These are phyloP conservation scores for Juncus inflexus DNA, from an alignment of 176 grass and related monocot genomes.

Conservation along the genomic window DNA sequence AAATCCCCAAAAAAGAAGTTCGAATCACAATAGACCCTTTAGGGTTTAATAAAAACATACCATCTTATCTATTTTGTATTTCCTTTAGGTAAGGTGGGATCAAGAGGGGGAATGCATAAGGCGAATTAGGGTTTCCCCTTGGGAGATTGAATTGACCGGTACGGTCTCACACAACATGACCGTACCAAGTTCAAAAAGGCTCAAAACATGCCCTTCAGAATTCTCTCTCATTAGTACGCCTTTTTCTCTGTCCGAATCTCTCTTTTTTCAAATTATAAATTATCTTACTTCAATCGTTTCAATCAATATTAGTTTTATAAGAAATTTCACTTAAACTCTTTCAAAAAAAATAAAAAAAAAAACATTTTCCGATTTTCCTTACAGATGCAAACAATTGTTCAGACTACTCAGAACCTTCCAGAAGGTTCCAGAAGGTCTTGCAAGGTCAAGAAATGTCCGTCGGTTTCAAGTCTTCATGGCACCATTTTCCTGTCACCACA, in stretches of 20 bases:
- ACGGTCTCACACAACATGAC: conserved; percentile 36
- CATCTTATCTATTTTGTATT: background rate
- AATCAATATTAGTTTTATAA: too few relatives aligned
- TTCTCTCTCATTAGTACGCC: conserved; percentile 51
- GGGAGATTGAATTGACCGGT: conserved; percentile 77
- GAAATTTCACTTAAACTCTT: too few relatives aligned
- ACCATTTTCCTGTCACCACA: conserved; percentile 2
- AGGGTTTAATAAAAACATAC: too few relatives aligned
- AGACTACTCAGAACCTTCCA: conserved; percentile 54
- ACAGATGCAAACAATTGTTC: conserved; percentile 70
- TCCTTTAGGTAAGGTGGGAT: conserved; percentile 81
- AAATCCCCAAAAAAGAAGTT: too few relatives aligned
- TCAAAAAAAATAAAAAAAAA: too few relatives aligned
- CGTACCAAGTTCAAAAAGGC: conserved; percentile 47
- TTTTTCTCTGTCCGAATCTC: background rate
- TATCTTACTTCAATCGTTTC: too few relatives aligned
- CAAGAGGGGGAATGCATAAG: conserved; percentile 43
- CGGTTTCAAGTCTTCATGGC: conserved; percentile 48
- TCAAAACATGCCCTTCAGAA: conserved; percentile 52
- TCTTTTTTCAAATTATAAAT: too few relatives aligned
- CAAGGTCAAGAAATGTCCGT: conserved; percentile 96
- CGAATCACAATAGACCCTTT: too few relatives aligned
- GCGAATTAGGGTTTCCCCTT: conserved; percentile 72
- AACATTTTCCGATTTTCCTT: conserved; percentile 14
- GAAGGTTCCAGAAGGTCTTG: conserved; percentile 97